Base-by-base conservation (phyloP, 31 red algal species). In the Odonthalia washingtoniensis region DNA sequence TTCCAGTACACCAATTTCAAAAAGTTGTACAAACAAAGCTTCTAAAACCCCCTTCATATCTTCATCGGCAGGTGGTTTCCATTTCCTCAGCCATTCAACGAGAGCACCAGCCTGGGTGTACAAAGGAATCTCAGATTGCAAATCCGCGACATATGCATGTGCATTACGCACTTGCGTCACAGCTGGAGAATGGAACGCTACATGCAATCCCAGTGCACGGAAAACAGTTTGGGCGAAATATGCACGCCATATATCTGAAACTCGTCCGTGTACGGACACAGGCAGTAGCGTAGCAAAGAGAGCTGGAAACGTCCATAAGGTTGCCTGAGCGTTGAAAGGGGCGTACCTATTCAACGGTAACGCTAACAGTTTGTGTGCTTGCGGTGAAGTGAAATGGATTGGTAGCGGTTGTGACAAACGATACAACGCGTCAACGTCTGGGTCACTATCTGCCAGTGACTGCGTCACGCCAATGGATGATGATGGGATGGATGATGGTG, bases 361-460 rank as follows among this genome's bases (percentile, higher is more conserved):
- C n/a, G 53, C 53, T n/a, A 62, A 16, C n/a, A n/a, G 53, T 62
- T 18, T n/a, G 53, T 18, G 17, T 16, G n/a, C 17, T 62, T 62
- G 53, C n/a, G 17, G 16, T 17, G 69, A 74, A 74, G 30, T 44
- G 27, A 30, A 16, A 74, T 16, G 27, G 69, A n/a, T n/a, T n/a
- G n/a, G 69, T 16, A 30, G 69, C 27, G 16, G 30, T 27, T 44
- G 16, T 16, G 69, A 21, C 18, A 74, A 27, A 18, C 69, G 69
- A 27, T 74, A 74, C 69, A 74, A 30, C 17, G 69, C 69, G 69
- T 74, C 69, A 16, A 74, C 69, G 35, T 74, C 69, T 27, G 69
- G 69, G 69, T 74, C 69, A 27, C 30, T 16, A 28, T 74, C 27
- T 16, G 69, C 69, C 30, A 74, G 69, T 18, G 69, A 74, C 69